Base-by-base conservation (phyloP, 768 basidiomycete species). In the Cytidiella melzeri region DNA sequence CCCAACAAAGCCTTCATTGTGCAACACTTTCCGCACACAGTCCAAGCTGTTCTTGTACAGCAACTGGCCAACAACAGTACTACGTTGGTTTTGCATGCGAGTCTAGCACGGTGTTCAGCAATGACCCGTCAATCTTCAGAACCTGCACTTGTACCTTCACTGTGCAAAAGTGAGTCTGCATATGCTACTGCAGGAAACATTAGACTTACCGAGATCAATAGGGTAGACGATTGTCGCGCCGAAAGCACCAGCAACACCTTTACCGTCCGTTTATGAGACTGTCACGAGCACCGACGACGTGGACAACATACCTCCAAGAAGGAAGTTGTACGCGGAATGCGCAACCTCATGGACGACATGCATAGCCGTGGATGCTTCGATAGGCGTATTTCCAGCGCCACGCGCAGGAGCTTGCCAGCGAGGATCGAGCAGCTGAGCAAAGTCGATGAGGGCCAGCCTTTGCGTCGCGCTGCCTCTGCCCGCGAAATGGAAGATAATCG, bases 141-240 rank as follows among this genome's bases (percentile, higher is more conserved):
- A 38, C 25, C 25, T 30, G 13, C 3, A 43, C 49, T 55, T 76
- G 57, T 68, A 87, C 87, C 83, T 89, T 90, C 56, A 87, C 91
- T 90, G 55, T 37, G 37, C 27, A 41, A 40, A 12, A 44, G 37
- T 30, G 38, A n/a, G n/a, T n/a, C n/a, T n/a, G n/a, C n/a, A n/a
- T n/a, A n/a, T n/a, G n/a, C n/a, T n/a, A n/a, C n/a, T n/a, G 19
- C 25, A 34, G 40, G 4, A 37, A 26, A 18, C 5, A 37, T 20
- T 15, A 23, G 23, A 79, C 83, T 71, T 59, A 85, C 84, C 89
- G 72, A 90, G 77, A 69, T 92, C 93, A 61, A 95, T 97, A 21
- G 95, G 95, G 67, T 98, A 97, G 11, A 98, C 95, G 36, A 92
- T 89, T n/a, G 92, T 95, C 10, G 95, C 96, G 43, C 96, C 96